These are phyloP conservation scores for Bruguiera sexangula DNA, from an alignment of 345 rosid genomes.

Conservation along the genomic window DNA sequence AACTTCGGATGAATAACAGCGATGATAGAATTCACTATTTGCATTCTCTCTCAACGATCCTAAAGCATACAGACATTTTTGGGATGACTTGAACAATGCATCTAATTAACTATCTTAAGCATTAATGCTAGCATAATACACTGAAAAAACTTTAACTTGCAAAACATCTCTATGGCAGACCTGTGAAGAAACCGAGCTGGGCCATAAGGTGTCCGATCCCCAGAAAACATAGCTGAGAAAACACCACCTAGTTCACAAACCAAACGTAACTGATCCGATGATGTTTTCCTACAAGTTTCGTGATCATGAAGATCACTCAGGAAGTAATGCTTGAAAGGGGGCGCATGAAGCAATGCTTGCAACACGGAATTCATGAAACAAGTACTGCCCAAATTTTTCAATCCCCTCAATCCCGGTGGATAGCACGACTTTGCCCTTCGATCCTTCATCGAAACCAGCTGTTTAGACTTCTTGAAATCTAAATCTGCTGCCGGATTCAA, in stretches of 20 bases:
- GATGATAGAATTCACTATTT: background rate
- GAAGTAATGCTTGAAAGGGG: slow-evolving; percentile 29
- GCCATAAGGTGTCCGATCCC: slow-evolving; percentile 29
- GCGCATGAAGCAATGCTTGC: slow-evolving; percentile 33
- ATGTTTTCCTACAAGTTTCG: slow-evolving; percentile 22
- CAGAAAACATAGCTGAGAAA: slow-evolving; percentile 23
- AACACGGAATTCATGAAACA: slow-evolving; percentile 33
- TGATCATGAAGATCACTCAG: slow-evolving; percentile 25
- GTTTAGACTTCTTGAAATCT: slow-evolving; percentile 51
- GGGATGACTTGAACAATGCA: background rate
- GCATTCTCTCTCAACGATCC: background rate
- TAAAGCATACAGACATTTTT: slow-evolving; percentile 9
- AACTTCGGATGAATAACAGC: too few relatives aligned
- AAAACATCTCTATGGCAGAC: slow-evolving; percentile 19
- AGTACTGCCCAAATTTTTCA: slow-evolving; percentile 33
- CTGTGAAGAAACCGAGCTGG: slow-evolving; percentile 34
- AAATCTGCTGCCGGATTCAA: slow-evolving; percentile 35
- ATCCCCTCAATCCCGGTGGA: slow-evolving; percentile 30
- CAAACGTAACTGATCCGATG: slow-evolving; percentile 25
- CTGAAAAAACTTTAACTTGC: slow-evolving; percentile 10
- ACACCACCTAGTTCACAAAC: slow-evolving; percentile 24
- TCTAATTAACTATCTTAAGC: slow-evolving; percentile 1
- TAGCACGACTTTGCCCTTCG: slow-evolving; percentile 29
- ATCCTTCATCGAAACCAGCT: slow-evolving; percentile 20
- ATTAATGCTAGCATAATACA: slow-evolving; percentile 1